Evolutionary conservation across 805 yeast genomes (phyloP).

Genomic region (Yarrowia sp.): DNA sequence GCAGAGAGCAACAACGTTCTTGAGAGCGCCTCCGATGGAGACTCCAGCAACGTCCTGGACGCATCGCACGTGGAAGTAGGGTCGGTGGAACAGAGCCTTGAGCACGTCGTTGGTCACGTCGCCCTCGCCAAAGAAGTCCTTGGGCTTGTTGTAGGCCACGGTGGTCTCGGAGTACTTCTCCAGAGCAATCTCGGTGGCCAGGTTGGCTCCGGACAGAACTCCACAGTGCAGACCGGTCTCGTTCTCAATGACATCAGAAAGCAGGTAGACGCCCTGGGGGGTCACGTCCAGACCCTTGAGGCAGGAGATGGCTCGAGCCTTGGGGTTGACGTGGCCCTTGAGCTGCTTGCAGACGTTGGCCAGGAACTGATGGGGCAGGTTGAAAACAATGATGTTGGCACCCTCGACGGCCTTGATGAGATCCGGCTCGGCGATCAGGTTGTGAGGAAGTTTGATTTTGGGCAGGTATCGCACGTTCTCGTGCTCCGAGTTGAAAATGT

Average conservation of each 20-base stretch:
- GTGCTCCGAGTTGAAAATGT: conserved; percentile 86
- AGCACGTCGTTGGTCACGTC: conserved; percentile 77
- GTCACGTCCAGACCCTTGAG: conserved; percentile 93
- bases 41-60: conserved; percentile 94
- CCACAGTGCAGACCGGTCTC: conserved; percentile 90
- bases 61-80: conserved; percentile 96
- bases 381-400: conserved; percentile 88
- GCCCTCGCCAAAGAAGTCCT: conserved; percentile 65
- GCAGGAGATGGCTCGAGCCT: conserved; percentile 90
- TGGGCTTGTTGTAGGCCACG: conserved; percentile 83
- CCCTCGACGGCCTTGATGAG: conserved; percentile 74
- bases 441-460: conserved; percentile 83
- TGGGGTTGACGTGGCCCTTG: conserved; percentile 72
- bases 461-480: conserved; percentile 96
- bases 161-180: conserved; percentile 98
- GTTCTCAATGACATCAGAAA: conserved; percentile 80
- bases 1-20: conserved; percentile 93
- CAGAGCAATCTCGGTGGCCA: conserved; percentile 95
- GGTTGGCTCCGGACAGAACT: conserved; percentile 95
- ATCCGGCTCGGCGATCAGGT: conserved; percentile 87
- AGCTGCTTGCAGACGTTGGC: conserved; percentile 76
- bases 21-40: conserved; percentile 95
- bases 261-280: conserved; percentile 81
- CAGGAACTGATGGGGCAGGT: conserved; percentile 96
- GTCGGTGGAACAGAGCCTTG: conserved; percentile 91